Percentiles rank a stretch among this genome's conserved stretches.
Evolutionary conservation across 192 early-diverging fungal genomes (phyloP).

Genomic region (Coemansia pectinata): DNA sequence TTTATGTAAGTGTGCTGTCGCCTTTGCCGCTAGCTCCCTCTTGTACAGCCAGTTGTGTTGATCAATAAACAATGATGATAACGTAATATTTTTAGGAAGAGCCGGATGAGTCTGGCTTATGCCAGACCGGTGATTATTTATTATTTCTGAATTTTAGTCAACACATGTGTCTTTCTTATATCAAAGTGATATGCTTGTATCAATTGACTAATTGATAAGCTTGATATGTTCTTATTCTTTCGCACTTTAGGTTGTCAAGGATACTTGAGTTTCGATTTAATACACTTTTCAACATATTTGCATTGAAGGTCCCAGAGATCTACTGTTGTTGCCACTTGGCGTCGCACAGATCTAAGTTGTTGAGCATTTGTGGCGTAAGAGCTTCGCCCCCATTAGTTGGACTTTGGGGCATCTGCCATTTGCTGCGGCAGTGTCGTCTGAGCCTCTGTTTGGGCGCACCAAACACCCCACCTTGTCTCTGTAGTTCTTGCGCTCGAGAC

Average conservation of each 20-base stretch:
- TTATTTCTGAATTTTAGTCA: slow-evolving; percentile 2
- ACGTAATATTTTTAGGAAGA: slow-evolving; percentile 15
- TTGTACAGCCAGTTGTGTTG: background rate
- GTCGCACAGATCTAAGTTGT: background rate
- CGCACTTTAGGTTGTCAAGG: background rate
- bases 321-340: background rate
- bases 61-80: slow-evolving; percentile 14
- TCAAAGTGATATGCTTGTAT: background rate
- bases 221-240: background rate
- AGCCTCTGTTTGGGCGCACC: slow-evolving; percentile 1
- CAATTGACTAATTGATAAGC: background rate
- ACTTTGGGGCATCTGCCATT: background rate
- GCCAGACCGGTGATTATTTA: slow-evolving; percentile 13
- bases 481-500: background rate
- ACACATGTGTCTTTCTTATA: background rate
- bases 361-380: background rate
- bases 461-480: background rate
- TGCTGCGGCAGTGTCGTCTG: background rate
- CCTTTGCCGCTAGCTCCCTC: background rate
- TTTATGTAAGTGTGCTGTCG: slow-evolving; percentile 9
- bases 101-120: slow-evolving; percentile 20
- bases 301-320: background rate
- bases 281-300: background rate
- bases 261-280: background rate
- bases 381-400: background rate